These are phyloP conservation scores for Botrytis porri DNA, from an alignment of 2,329 filamentous ascomycete species.

Conservation along the genomic window DNA sequence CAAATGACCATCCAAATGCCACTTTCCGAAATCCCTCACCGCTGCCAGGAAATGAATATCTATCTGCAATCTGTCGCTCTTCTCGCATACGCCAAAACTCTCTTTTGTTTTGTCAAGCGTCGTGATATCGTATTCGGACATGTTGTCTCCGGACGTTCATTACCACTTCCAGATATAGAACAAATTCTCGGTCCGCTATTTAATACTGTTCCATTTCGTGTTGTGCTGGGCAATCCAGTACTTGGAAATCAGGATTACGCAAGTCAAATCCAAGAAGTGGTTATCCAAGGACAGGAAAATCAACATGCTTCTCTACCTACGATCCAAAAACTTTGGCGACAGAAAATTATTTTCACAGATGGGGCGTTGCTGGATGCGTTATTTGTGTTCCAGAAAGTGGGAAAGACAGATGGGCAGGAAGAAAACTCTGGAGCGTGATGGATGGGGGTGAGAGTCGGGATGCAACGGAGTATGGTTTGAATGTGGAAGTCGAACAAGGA, in stretches of 20 bases:
- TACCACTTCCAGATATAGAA: slow-evolving; percentile 36
- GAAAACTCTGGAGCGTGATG: neutral
- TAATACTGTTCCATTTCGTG: slow-evolving; percentile 25
- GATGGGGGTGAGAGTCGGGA: slow-evolving; percentile 5
- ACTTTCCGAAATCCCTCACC: neutral
- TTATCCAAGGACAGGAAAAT: neutral
- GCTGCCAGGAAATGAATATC: slow-evolving; percentile 3
- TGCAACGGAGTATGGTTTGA: slow-evolving; percentile 14
- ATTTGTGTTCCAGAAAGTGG: slow-evolving; percentile 8
- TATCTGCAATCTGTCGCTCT: slow-evolving; percentile 9
- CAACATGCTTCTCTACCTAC: slow-evolving; percentile 14
- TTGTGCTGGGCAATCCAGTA: slow-evolving; percentile 29
- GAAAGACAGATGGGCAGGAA: too few relatives aligned
- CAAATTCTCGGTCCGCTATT: slow-evolving; percentile 37
- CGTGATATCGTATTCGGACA: slow-evolving; percentile 48
- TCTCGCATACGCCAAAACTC: slow-evolving; percentile 2
- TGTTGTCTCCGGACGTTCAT: slow-evolving; percentile 40
- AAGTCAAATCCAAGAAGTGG: slow-evolving; percentile 10
- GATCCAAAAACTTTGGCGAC: slow-evolving; percentile 5
- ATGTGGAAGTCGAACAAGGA: slow-evolving; percentile 10
- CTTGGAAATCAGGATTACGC: slow-evolving; percentile 18
- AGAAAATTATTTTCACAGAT: neutral
- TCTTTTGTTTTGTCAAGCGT: slow-evolving; percentile 8
- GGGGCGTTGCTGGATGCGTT: slow-evolving; percentile 8
- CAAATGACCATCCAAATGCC: neutral